Percentiles rank a stretch among this genome's conserved stretches.
phyloP scores from a whole-genome alignment of 306 rosid species.

The Rosa persica region DNA sequence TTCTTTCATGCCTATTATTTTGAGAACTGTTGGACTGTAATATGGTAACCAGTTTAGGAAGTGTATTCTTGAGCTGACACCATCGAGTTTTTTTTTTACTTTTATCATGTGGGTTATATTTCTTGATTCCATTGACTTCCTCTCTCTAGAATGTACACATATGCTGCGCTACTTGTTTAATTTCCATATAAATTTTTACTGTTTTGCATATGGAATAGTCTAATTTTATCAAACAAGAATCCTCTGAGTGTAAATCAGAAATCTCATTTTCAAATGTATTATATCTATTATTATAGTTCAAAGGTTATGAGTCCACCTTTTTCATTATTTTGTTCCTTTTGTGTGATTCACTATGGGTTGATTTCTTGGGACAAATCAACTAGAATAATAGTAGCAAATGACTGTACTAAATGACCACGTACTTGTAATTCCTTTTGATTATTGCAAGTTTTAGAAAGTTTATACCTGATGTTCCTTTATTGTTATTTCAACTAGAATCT shows the following conservation, averaged over 20 bases:
- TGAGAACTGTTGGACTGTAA: not conserved
- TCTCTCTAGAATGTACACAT: not conserved
- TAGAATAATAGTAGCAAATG: not conserved
- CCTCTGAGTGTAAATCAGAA: too few species aligned
- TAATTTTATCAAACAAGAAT: too few species aligned
- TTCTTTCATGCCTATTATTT: not conserved
- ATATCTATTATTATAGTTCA: not conserved
- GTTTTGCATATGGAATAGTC: not conserved
- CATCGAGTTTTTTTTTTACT: not conserved
- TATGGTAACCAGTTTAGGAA: not conserved
- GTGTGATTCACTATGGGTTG: not conserved
- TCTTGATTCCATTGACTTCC: not conserved
- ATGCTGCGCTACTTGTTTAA: not conserved
- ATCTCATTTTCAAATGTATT: not conserved
- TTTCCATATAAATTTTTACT: not conserved
- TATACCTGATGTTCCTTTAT: not conserved
- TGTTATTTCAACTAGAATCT: conserved; percentile 4
- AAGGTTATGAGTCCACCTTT: not conserved
- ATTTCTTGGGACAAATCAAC: not conserved
- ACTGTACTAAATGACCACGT: not conserved
- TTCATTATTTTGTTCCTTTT: not conserved
- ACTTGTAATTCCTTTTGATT: not conserved
- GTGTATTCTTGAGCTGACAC: conserved; percentile 10
- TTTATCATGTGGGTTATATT: not conserved
- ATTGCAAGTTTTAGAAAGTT: not conserved